Evolutionary conservation across 495 filamentous ascomycete genomes (phyloP).

Genomic region (Hypoxylon rickii): DNA sequence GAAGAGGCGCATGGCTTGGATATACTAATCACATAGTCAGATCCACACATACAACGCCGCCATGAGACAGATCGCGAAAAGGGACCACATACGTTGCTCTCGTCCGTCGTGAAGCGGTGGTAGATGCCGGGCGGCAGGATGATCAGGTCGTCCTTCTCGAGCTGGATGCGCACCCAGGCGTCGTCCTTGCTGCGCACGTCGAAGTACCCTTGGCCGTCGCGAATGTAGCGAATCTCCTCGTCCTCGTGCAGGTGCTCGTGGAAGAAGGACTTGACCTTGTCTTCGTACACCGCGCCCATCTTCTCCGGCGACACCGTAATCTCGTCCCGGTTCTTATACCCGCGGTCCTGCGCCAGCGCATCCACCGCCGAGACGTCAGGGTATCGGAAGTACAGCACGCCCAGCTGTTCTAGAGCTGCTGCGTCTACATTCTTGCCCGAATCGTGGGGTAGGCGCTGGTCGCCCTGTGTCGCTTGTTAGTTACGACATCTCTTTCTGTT

Average conservation of each 20-base stretch:
- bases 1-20: slow-evolving; percentile 95
- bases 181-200: slow-evolving; percentile 78
- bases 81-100: slow-evolving; percentile 71
- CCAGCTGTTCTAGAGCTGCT: slow-evolving; percentile 70
- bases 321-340: slow-evolving; percentile 94
- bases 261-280: slow-evolving; percentile 92
- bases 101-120: slow-evolving; percentile 94
- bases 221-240: slow-evolving; percentile 97
- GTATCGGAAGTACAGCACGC: slow-evolving; percentile 77
- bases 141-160: slow-evolving; percentile 75
- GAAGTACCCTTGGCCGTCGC: slow-evolving; percentile 89
- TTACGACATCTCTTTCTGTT: neutral
- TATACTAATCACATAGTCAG: slow-evolving; percentile 63
- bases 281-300: slow-evolving; percentile 86
- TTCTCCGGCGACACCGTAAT: slow-evolving; percentile 84
- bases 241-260: slow-evolving; percentile 96
- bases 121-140: slow-evolving; percentile 97
- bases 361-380: slow-evolving; percentile 68
- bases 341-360: slow-evolving; percentile 69
- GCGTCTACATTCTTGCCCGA: slow-evolving; percentile 67
- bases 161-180: slow-evolving; percentile 81
- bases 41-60: neutral
- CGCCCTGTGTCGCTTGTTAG: slow-evolving; percentile 62
- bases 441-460: slow-evolving; percentile 90
- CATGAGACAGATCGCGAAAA: neutral